Conservation (phyloP, 768 basidiomycete species). For the Clitopilus hobsonii region DNA sequence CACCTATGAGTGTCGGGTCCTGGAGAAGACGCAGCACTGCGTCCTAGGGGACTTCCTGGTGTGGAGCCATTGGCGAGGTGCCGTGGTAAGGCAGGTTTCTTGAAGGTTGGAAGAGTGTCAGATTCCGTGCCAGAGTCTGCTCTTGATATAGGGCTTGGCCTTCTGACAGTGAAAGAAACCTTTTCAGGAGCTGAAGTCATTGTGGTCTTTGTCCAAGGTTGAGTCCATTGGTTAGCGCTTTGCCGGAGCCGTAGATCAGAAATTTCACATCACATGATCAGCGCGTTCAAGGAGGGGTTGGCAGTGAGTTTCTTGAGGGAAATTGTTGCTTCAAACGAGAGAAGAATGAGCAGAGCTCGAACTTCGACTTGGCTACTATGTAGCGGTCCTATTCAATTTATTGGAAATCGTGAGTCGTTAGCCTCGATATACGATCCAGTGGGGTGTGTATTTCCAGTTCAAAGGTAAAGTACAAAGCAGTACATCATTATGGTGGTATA, state of each 20-base stretch:
- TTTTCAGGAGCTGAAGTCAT: slow-evolving; percentile 22
- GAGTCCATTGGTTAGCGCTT: neutral
- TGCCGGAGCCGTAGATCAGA: neutral
- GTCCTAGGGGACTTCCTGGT: slow-evolving; percentile 53
- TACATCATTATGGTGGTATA: neutral
- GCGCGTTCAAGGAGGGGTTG: neutral
- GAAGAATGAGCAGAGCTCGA: neutral
- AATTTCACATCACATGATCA: slow-evolving; percentile 2
- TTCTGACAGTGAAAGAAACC: slow-evolving; percentile 82
- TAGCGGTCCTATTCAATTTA: no score
- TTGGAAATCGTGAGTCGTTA: no score
- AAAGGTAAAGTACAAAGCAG: neutral
- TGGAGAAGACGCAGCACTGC: slow-evolving; percentile 45
- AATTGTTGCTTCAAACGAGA: no score
- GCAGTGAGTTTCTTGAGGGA: neutral
- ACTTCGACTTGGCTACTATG: no score
- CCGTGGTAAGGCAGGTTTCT: slow-evolving; percentile 55
- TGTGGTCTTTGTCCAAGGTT: neutral
- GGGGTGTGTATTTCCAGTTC: neutral
- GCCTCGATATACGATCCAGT: no score
- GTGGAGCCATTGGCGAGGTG: slow-evolving; percentile 42
- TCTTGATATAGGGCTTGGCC: slow-evolving; percentile 69
- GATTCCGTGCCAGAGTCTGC: slow-evolving; percentile 61
- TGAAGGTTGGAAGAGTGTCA: slow-evolving; percentile 47
- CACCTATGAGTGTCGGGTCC: slow-evolving; percentile 20